Conservation (phyloP, 768 basidiomycete genomes). For the Termitomyces sp. region DNA sequence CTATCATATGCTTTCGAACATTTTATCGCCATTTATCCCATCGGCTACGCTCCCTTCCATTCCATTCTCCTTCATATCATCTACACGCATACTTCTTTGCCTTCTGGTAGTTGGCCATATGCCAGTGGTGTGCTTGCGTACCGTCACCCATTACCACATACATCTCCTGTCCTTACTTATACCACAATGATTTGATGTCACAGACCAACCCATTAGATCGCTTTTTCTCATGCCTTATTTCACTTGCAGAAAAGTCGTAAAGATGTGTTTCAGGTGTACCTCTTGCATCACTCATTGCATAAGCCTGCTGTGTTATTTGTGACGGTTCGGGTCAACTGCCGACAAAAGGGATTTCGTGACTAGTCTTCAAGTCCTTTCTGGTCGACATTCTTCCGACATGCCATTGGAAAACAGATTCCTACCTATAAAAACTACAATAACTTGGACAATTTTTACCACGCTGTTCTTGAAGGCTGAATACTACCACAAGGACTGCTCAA, state of each 20-base stretch:
- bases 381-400: not conserved
- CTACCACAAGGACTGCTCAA: too few relatives aligned
- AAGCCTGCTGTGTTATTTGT: not conserved
- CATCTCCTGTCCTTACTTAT: conserved; percentile 18
- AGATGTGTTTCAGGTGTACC: not conserved
- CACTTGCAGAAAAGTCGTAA: not conserved
- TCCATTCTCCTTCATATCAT: conserved; percentile 14
- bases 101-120: conserved; percentile 2
- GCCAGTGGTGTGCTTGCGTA: not conserved
- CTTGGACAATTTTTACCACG: not conserved
- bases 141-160: not conserved
- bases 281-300: not conserved
- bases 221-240: conserved; percentile 10
- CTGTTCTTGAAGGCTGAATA: too few relatives aligned
- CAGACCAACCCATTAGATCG: conserved; percentile 18
- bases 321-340: not conserved
- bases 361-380: not conserved
- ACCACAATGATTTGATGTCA: conserved; percentile 16
- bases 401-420: not conserved
- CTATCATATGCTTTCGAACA: conserved; percentile 21
- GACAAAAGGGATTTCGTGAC: not conserved
- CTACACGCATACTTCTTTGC: conserved; percentile 8
- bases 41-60: conserved; percentile 10
- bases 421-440: not conserved
- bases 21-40: conserved; percentile 23